Evolutionary conservation across 352 stramenopile genomes (phyloP), one percentile per base, ranked within the genome.

Genomic region (Globisporangium paddicum): DNA sequence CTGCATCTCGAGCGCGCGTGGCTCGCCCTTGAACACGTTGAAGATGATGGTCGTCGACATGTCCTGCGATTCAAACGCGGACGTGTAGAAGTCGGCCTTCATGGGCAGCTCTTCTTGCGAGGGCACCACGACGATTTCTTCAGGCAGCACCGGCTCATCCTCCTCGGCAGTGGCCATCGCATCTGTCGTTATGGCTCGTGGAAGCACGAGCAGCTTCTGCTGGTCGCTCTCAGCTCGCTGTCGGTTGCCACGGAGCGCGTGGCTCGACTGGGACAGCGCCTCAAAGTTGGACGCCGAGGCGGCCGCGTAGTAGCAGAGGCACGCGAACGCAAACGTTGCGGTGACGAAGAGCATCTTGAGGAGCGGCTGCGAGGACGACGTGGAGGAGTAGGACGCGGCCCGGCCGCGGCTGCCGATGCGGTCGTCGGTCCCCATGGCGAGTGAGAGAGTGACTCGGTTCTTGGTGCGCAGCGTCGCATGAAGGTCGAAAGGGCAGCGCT

Each of bases 11-110:
- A 88, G 64, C 5, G 74, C 73, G 8, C 71, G 64, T 0, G 72
- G 65, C 48, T 70, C 66, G 8, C 78, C 75, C 51, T 85, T 82
- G 64, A 82, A 88, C 23, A 85, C 60, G 61, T 88, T 88, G 60
- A 88, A 86, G 62, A 88, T 88, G 66, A 88, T 88, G 11, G 78
- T 88, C 16, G 78, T 86, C 11, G 75, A 86, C 19, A 75, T 85
- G 28, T 80, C 74, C 28, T 60, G 52, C 4, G 32, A 10, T 28
- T 44, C 55, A 38, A 72, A 73, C 1, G 47, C 34, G 0, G 70
- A 75, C 4, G 58, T 74, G 65, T 87, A 87, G 58, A 87, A 87
- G 10, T 70, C 48, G 4, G 75, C 28, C 26, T 51, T 45, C 77
- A 86, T 86, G 16, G 73, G 69, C 38, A 73, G 37, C 13, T 64